These are phyloP conservation scores for Vickermania spadyakhi DNA, from an alignment of 208 protist genomes.

Conservation along the genomic window DNA sequence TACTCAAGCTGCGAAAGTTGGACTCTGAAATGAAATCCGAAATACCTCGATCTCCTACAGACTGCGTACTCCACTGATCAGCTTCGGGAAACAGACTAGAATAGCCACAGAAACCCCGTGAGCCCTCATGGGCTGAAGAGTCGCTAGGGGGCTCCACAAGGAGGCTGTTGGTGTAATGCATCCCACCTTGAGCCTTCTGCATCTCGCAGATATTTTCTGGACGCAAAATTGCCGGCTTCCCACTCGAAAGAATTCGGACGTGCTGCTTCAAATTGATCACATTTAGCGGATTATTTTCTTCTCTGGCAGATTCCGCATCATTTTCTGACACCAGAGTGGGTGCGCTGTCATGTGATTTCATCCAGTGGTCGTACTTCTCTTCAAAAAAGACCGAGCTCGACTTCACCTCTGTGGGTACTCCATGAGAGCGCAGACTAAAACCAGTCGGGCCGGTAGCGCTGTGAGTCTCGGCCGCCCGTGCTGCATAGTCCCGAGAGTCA, in stretches of 20 bases:
- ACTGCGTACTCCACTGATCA: not conserved
- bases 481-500: not conserved
- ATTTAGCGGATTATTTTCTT: not conserved
- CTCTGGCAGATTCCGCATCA: not conserved
- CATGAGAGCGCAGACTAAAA: not conserved
- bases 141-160: not conserved
- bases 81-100: not conserved
- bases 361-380: not conserved
- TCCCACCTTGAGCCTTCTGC: not conserved
- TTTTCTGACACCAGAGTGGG: not conserved
- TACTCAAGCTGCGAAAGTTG: not conserved
- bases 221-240: not conserved
- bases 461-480: not conserved
- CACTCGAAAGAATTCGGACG: not conserved
- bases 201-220: not conserved
- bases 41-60: not conserved
- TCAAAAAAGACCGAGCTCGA: not conserved
- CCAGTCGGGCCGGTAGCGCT: not conserved
- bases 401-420: not conserved
- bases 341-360: not conserved
- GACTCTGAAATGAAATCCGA: not conserved
- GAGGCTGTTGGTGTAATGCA: not conserved
- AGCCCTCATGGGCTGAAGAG: not conserved
- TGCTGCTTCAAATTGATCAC: not conserved
- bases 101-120: not conserved